A percentile compares a stretch with the other conserved stretches of the same genome.
phyloP scores from a whole-genome alignment of 257 asterid genomes.

The Nicotiana otophora region DNA sequence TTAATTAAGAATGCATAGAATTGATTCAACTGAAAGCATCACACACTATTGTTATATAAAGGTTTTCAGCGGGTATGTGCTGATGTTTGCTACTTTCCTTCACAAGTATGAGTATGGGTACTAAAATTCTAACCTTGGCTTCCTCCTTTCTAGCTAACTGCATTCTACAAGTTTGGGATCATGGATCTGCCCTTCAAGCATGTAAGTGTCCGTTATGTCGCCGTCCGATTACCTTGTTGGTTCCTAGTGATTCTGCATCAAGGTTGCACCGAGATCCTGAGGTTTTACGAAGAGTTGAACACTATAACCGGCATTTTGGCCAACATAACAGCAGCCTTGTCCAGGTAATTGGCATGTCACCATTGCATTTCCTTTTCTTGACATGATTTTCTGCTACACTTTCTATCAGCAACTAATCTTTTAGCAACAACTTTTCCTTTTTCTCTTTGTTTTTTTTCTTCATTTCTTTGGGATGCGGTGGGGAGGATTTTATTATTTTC shows the following conservation, averaged over 20 bases:
- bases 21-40: not conserved
- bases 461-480: not conserved
- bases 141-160: slow-evolving; percentile 48
- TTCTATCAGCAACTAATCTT: not conserved
- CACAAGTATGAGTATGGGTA: not conserved
- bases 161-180: slow-evolving; percentile 79
- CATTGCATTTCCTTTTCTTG: slow-evolving; percentile 12
- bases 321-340: slow-evolving; percentile 41
- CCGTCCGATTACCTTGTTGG: slow-evolving; percentile 79
- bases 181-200: slow-evolving; percentile 73
- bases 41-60: not conserved
- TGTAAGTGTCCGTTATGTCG: slow-evolving; percentile 90
- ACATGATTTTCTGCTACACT: slow-evolving; percentile 21
- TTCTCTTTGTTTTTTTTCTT: not conserved
- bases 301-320: slow-evolving; percentile 74
- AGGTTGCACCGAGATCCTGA: slow-evolving; percentile 40
- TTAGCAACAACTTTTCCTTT: not conserved
- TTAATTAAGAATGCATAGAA: not conserved
- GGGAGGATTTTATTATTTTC: not conserved
- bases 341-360: slow-evolving; percentile 49
- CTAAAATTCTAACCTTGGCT: slow-evolving; percentile 8
- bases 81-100: not conserved
- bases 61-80: not conserved
- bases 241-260: slow-evolving; percentile 65
- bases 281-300: slow-evolving; percentile 55